These are phyloP conservation scores for Lodderomyces metapsilosis DNA, from an alignment of 1,139 yeast species.

Conservation along the genomic window DNA sequence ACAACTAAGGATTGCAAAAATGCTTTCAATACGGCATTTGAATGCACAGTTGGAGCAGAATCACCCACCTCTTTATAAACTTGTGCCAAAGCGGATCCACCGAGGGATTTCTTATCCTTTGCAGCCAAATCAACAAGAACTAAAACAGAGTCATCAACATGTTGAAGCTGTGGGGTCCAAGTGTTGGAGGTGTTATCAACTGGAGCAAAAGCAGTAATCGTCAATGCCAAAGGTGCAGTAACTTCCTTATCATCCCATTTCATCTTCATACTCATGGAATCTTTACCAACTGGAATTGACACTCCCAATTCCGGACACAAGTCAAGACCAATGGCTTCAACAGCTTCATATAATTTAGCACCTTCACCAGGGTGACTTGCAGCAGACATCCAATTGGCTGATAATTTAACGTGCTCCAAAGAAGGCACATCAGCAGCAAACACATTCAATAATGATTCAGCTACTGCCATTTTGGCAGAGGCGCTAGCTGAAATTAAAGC, in stretches of 20 bases:
- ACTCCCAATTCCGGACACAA: constrained; percentile 92
- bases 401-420: constrained; percentile 73
- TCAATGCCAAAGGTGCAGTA: constrained; percentile 90
- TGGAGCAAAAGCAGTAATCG: constrained; percentile 88
- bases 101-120: constrained; percentile 58
- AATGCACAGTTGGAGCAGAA: constrained; percentile 80
- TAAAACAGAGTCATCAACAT: constrained; percentile 51
- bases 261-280: constrained; percentile 99
- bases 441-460: constrained; percentile 86
- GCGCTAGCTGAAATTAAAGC: constrained; percentile 92
- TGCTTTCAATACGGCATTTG: constrained; percentile 57
- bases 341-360: constrained; percentile 91
- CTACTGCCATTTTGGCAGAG: constrained; percentile 95
- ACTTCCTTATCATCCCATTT: constrained; percentile 93
- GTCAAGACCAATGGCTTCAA: constrained; percentile 92
- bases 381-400: constrained; percentile 99
- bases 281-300: constrained; percentile 97
- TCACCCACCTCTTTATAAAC: constrained; percentile 87
- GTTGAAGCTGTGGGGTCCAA: constrained; percentile 88
- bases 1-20: constrained; percentile 68
- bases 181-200: constrained; percentile 83
- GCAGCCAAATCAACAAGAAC: constrained; percentile 81
- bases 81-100: constrained; percentile 95
- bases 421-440: constrained; percentile 87
- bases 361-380: constrained; percentile 97